Evolutionary conservation across 352 stramenopile species (phyloP).

Genomic region (Globisporangium nodosum): DNA sequence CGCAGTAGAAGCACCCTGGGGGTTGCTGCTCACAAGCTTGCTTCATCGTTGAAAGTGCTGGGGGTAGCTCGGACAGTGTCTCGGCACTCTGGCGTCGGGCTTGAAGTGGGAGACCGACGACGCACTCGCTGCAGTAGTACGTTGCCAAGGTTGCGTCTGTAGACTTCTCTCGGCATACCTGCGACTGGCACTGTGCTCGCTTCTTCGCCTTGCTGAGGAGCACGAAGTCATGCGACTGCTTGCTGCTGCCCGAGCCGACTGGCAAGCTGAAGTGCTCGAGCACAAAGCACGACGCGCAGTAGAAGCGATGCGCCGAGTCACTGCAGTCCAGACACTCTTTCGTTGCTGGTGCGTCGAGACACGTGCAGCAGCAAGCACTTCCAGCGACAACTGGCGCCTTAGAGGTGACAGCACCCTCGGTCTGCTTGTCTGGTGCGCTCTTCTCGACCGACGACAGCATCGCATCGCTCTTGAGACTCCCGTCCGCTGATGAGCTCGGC

Average conservation of each 20-base stretch:
- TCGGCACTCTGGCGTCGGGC: background rate
- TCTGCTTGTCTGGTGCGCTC: background rate
- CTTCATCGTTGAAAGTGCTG: too few relatives aligned
- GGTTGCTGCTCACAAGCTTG: background rate
- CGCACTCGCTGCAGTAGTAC: slow-evolving; percentile 40
- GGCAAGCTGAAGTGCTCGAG: slow-evolving; percentile 27
- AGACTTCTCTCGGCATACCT: slow-evolving; percentile 10
- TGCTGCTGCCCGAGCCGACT: slow-evolving; percentile 3
- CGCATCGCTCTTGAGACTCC: background rate
- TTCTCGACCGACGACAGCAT: background rate
- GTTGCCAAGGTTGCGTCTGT: slow-evolving; percentile 18
- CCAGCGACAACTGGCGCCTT: slow-evolving; percentile 10
- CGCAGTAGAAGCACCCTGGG: slow-evolving; percentile 54
- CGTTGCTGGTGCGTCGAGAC: slow-evolving; percentile 22
- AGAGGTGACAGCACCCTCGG: background rate
- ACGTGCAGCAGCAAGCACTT: slow-evolving; percentile 33
- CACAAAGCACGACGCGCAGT: slow-evolving; percentile 51
- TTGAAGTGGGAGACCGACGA: background rate
- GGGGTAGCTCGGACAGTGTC: background rate
- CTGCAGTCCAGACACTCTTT: slow-evolving; percentile 59
- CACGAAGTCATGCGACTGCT: slow-evolving; percentile 51
- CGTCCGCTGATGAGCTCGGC: background rate
- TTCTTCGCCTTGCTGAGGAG: slow-evolving; percentile 20
- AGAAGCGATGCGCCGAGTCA: slow-evolving; percentile 17
- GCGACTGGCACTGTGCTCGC: slow-evolving; percentile 28